A percentile compares a stretch with the other conserved stretches of the same genome.
Evolutionary conservation across 2,329 filamentous ascomycete species (phyloP).

Genomic region (Amphichorda felina): DNA sequence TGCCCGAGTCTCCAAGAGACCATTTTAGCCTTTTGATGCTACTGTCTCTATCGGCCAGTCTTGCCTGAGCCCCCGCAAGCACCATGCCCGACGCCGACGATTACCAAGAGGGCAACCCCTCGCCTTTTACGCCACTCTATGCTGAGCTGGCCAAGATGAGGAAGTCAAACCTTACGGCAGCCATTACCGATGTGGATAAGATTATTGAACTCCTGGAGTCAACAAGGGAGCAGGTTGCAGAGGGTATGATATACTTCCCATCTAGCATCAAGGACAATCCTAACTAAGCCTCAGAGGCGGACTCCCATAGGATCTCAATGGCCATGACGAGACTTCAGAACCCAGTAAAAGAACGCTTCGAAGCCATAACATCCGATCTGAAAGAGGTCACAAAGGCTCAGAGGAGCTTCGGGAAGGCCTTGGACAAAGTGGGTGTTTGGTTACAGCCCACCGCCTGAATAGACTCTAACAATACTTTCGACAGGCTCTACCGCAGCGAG

Average conservation of each 20-base stretch:
- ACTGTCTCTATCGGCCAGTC: too few relatives aligned
- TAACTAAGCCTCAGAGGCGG: slow-evolving; percentile 13
- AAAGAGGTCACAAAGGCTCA: slow-evolving; percentile 76
- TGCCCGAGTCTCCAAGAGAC: too few relatives aligned
- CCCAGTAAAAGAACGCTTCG: slow-evolving; percentile 70
- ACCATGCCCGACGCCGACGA: slow-evolving; percentile 22
- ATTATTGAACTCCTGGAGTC: slow-evolving; percentile 67
- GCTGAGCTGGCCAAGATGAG: slow-evolving; percentile 65
- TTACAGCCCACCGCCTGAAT: neutral
- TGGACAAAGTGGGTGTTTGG: slow-evolving; percentile 57
- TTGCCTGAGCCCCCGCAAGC: neutral
- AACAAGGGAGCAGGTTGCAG: slow-evolving; percentile 62
- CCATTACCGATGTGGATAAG: slow-evolving; percentile 69
- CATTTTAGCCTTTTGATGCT: too few relatives aligned
- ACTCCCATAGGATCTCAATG: slow-evolving; percentile 50
- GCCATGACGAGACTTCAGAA: slow-evolving; percentile 78
- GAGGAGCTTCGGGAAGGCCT: slow-evolving; percentile 70
- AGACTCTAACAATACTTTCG: too few relatives aligned
- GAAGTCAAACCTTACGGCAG: slow-evolving; percentile 55
- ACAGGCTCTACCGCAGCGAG: slow-evolving; percentile 33
- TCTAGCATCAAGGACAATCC: neutral
- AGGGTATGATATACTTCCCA: slow-evolving; percentile 33
- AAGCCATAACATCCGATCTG: slow-evolving; percentile 67
- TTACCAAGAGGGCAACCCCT: slow-evolving; percentile 21
- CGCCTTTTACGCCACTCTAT: slow-evolving; percentile 45